Conservation (phyloP, 331 rosid species). For the Spiraea crenata region DNA sequence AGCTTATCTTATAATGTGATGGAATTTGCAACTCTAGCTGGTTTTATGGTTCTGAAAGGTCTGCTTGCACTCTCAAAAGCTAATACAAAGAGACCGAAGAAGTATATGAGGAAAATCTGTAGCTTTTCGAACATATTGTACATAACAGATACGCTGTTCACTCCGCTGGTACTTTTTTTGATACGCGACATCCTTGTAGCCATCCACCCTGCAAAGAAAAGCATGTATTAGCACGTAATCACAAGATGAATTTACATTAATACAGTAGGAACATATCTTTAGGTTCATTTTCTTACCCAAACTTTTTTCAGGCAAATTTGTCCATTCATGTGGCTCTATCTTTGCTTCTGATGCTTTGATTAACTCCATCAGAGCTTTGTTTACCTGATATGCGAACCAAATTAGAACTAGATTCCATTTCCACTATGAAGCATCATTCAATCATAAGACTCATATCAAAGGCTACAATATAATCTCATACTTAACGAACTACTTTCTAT, state of each 20-base stretch:
- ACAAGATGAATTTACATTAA: not conserved
- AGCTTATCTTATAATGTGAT: constrained; percentile 19
- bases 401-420: constrained; percentile 19
- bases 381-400: constrained; percentile 57
- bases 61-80: constrained; percentile 43
- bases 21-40: constrained; percentile 61
- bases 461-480: not conserved
- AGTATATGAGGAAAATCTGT: constrained; percentile 44
- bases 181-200: constrained; percentile 34
- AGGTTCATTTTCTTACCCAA: constrained; percentile 43
- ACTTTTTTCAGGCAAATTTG: constrained; percentile 53
- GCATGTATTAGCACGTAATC: not conserved
- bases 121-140: constrained; percentile 41
- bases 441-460: not conserved
- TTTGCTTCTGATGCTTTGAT: constrained; percentile 64
- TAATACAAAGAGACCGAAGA: constrained; percentile 58
- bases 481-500: not conserved
- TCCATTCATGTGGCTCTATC: constrained; percentile 68
- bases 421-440: constrained; percentile 13
- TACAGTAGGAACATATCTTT: not conserved
- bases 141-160: constrained; percentile 32
- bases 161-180: constrained; percentile 43
- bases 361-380: constrained; percentile 76
- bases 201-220: constrained; percentile 58
- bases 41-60: constrained; percentile 49